phyloP scores from a whole-genome alignment of 257 asterid species.

The Solanum infundibuliforme region DNA sequence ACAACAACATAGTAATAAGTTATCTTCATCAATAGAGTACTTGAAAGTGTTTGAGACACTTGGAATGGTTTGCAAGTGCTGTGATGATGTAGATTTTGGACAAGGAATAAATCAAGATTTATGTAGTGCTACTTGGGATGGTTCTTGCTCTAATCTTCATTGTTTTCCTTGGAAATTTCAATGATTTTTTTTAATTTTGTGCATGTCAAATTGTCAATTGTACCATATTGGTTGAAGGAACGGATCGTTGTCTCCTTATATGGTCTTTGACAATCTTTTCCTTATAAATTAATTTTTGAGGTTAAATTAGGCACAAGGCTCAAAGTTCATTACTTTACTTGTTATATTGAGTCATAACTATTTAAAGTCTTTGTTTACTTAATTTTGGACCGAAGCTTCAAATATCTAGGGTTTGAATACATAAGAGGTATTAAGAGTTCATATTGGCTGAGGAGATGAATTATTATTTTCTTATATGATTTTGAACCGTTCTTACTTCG shows the following conservation, averaged over 20 bases:
- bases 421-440: neutral
- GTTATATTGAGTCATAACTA: neutral
- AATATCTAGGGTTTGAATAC: neutral
- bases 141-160: constrained; percentile 22
- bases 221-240: neutral
- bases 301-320: neutral
- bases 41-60: constrained; percentile 6
- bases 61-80: constrained; percentile 36
- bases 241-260: neutral
- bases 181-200: neutral
- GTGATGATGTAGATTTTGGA: constrained; percentile 6
- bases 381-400: neutral
- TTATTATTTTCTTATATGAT: neutral
- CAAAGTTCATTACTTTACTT: neutral
- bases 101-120: neutral
- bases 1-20: neutral
- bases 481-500: neutral
- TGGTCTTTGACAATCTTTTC: neutral
- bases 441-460: neutral
- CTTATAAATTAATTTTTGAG: neutral
- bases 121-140: constrained; percentile 13
- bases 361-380: neutral
- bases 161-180: constrained; percentile 30
- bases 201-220: neutral
- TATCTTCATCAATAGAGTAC: neutral